Percentiles rank a stretch among this genome's conserved stretches.
phyloP scores from a whole-genome alignment of 306 rosid species.

The Sesbania bispinosa region DNA sequence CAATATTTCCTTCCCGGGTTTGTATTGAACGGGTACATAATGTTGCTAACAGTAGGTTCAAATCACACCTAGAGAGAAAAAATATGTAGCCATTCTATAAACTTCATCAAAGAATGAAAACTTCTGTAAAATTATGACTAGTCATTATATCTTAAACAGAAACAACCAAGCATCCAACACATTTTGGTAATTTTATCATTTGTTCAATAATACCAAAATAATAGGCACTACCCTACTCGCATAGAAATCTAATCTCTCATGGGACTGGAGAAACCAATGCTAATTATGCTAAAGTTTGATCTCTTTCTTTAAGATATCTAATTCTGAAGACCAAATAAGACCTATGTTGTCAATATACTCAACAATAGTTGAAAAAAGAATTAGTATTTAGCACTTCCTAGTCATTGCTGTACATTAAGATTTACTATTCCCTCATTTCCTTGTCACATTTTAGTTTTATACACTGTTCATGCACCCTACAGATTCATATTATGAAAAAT shows the following conservation, averaged over 20 bases:
- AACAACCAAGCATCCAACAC: constrained; percentile 12
- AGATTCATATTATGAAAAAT: neutral
- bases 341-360: neutral
- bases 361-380: neutral
- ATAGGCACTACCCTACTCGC: neutral
- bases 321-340: neutral
- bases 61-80: constrained; percentile 64
- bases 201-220: neutral
- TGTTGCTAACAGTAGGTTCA: constrained; percentile 64
- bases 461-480: neutral
- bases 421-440: neutral
- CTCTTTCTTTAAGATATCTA: neutral
- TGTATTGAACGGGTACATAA: constrained; percentile 86
- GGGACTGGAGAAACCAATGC: constrained; percentile 5
- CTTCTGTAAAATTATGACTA: neutral
- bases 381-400: neutral
- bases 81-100: neutral
- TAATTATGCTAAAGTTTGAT: neutral
- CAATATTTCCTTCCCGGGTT: constrained; percentile 87
- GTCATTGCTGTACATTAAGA: neutral
- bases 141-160: constrained; percentile 22
- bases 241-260: constrained; percentile 1
- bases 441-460: neutral
- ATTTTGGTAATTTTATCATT: neutral
- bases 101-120: neutral